Percentiles rank a stretch among this genome's conserved stretches.
phyloP scores from a whole-genome alignment of 2,329 filamentous ascomycete species.

The Capronia coronata region DNA sequence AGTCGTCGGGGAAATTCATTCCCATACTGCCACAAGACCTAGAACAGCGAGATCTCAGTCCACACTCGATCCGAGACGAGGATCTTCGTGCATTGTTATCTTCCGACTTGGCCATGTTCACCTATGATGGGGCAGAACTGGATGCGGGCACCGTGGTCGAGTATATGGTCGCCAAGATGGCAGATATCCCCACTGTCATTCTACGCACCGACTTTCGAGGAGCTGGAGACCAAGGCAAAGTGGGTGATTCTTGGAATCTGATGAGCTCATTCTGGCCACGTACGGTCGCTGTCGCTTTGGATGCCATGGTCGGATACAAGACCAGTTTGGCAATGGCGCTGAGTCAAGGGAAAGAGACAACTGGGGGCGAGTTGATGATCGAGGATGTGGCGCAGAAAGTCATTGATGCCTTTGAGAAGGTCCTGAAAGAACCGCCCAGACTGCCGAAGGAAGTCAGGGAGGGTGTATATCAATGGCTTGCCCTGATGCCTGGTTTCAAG shows the following conservation, averaged over 20 bases:
- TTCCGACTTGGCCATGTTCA: constrained; percentile 28
- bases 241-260: constrained; percentile 27
- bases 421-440: constrained; percentile 19
- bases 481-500: constrained; percentile 28
- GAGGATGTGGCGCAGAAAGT: constrained; percentile 22
- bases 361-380: constrained; percentile 18
- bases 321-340: constrained; percentile 14
- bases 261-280: constrained; percentile 28
- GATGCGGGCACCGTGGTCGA: constrained; percentile 29
- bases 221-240: constrained; percentile 24
- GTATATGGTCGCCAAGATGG: constrained; percentile 29
- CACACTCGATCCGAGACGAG: constrained; percentile 28
- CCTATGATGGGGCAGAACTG: constrained; percentile 28
- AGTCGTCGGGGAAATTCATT: constrained; percentile 25
- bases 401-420: constrained; percentile 25
- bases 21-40: constrained; percentile 27
- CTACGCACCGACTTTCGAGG: constrained; percentile 28
- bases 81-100: constrained; percentile 25
- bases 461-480: constrained; percentile 27
- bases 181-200: constrained; percentile 28
- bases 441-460: constrained; percentile 25
- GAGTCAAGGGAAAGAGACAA: background rate
- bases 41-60: constrained; percentile 26
- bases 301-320: constrained; percentile 27
- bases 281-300: constrained; percentile 20